Conservation (phyloP, 305 asterid species). For the Fraxinus sp. region DNA sequence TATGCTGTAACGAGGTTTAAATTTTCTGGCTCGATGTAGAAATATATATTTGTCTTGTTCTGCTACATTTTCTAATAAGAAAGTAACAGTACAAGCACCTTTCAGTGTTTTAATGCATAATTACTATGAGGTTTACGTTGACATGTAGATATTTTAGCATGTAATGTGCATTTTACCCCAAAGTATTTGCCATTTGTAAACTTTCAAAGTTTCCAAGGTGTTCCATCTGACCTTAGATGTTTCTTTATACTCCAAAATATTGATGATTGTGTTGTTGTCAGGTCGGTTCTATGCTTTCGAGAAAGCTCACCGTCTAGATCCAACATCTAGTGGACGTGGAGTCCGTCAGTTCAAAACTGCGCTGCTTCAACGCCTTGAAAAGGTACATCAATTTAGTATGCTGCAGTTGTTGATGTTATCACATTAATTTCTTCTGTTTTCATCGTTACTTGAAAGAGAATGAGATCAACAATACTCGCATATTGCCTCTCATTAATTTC, state of each 20-base stretch:
- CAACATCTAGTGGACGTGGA: constrained; percentile 97
- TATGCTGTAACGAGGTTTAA: background rate
- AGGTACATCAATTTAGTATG: constrained; percentile 42
- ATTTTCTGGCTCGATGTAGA: background rate
- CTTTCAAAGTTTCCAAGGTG: background rate
- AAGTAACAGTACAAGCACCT: background rate
- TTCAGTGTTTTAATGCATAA: background rate
- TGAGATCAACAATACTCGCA: background rate
- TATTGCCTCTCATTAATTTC: background rate
- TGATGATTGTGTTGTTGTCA: constrained; percentile 38
- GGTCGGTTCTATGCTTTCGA: constrained; percentile 99
- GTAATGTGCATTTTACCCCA: background rate
- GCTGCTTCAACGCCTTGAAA: constrained; percentile 93
- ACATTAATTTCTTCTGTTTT: constrained; percentile 9
- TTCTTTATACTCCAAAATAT: background rate
- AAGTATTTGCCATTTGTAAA: background rate
- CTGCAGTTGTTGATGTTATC: background rate
- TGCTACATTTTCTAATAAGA: background rate
- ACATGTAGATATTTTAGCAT: background rate
- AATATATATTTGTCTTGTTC: background rate
- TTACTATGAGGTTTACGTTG: background rate
- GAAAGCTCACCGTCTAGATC: constrained; percentile 95
- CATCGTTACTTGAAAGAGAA: constrained; percentile 7
- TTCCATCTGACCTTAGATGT: constrained; percentile 1
- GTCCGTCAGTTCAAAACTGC: constrained; percentile 99